Evolutionary conservation across 2,329 filamentous ascomycete genomes (phyloP).

Genomic region (Exophiala spinifera): DNA sequence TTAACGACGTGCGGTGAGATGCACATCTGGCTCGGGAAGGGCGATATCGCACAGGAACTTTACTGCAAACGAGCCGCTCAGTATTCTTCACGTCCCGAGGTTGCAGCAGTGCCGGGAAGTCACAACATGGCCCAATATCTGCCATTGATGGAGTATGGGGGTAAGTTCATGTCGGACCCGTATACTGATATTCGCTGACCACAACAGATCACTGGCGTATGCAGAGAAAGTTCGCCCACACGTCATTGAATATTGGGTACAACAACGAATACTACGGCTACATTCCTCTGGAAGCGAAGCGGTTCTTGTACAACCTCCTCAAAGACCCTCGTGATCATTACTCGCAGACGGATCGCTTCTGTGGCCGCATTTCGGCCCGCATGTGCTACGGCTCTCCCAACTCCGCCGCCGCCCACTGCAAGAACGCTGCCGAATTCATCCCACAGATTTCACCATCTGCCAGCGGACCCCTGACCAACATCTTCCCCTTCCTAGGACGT

Average conservation of each 20-base stretch:
- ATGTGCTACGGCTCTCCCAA: constrained; percentile 13
- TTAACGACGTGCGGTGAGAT: constrained; percentile 17
- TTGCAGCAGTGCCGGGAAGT: constrained; percentile 16
- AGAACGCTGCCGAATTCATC: constrained; percentile 18
- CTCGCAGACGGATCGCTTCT: constrained; percentile 14
- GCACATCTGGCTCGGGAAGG: constrained; percentile 22
- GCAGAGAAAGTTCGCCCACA: constrained; percentile 21
- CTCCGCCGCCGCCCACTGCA: constrained; percentile 11
- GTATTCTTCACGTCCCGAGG: constrained; percentile 20
- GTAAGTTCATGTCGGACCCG: not conserved
- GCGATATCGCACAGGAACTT: constrained; percentile 20
- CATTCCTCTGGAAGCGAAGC: constrained; percentile 14
- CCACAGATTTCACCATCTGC: constrained; percentile 20
- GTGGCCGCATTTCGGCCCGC: constrained; percentile 8
- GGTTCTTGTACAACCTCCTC: constrained; percentile 16
- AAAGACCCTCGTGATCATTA: constrained; percentile 19
- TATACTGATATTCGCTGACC: not conserved
- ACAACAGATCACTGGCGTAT: constrained; percentile 15
- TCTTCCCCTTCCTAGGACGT: constrained; percentile 13
- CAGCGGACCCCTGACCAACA: constrained; percentile 19
- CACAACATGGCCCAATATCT: constrained; percentile 17
- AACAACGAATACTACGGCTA: constrained; percentile 17
- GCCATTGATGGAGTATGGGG: constrained; percentile 17
- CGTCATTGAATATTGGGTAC: constrained; percentile 11
- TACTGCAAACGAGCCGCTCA: constrained; percentile 19